A percentile compares a stretch with the other conserved stretches of the same genome.
These are phyloP conservation scores for Myrica gale DNA, from an alignment of 306 rosid species.

Conservation along the genomic window DNA sequence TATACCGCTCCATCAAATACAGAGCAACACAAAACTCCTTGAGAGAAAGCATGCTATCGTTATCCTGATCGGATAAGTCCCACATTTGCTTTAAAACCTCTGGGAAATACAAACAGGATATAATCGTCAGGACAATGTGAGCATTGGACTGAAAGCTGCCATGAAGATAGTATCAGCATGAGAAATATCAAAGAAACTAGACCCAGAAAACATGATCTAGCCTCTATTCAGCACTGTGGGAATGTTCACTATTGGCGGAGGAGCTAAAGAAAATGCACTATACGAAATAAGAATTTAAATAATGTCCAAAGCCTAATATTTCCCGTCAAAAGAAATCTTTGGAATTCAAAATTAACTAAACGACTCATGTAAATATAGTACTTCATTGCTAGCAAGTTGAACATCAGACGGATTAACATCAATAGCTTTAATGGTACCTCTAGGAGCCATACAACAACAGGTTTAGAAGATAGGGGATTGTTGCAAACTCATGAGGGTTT, in stretches of 20 bases:
- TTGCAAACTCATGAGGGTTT: background rate
- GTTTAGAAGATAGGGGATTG: background rate
- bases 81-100: conserved; percentile 98
- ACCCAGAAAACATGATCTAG: conserved; percentile 8
- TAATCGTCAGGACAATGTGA: conserved; percentile 40
- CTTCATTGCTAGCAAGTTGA: background rate
- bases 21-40: conserved; percentile 92
- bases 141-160: conserved; percentile 27
- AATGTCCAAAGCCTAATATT: no score
- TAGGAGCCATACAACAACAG: background rate
- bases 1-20: conserved; percentile 89
- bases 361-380: background rate
- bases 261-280: background rate
- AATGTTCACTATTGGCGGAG: conserved; percentile 1
- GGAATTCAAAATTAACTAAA: background rate
- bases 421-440: background rate
- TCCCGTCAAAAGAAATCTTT: background rate
- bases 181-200: conserved; percentile 6
- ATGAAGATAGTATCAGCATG: conserved; percentile 14
- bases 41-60: conserved; percentile 97
- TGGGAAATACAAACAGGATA: conserved; percentile 52
- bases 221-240: background rate
- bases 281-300: background rate
- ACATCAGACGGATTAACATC: background rate
- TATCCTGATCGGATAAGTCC: conserved; percentile 99